Conservation (phyloP, 192 early-diverging fungal species). For the Diversispora eburnea region DNA sequence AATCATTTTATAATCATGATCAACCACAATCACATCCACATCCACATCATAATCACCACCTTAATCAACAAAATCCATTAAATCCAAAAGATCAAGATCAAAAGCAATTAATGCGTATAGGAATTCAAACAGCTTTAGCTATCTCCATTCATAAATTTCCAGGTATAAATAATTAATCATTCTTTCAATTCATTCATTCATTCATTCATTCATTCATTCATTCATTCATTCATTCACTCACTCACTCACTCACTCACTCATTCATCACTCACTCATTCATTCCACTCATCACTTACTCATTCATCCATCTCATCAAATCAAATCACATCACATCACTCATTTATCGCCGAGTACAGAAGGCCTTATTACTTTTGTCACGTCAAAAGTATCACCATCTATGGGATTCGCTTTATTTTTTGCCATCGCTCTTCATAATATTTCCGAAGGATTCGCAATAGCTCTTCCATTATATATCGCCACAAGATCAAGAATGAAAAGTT, state of each 20-base stretch:
- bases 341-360: conserved; percentile 38
- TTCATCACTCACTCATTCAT: no score
- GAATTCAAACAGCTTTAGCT: conserved; percentile 54
- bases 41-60: not conserved
- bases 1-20: not conserved
- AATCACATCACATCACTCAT: no score
- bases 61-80: no score
- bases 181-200: conserved; percentile 12
- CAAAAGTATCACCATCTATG: conserved; percentile 41
- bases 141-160: conserved; percentile 56
- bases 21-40: not conserved
- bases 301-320: no score
- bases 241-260: not conserved
- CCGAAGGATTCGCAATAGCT: conserved; percentile 55
- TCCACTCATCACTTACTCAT: no score
- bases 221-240: not conserved
- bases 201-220: not conserved
- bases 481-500: conserved; percentile 41
- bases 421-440: conserved; percentile 54
- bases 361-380: conserved; percentile 52
- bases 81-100: conserved; percentile 18
- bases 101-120: conserved; percentile 40
- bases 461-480: conserved; percentile 52
- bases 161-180: conserved; percentile 30
- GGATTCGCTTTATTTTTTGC: conserved; percentile 50